A percentile compares a stretch with the other conserved stretches of the same genome.
Evolutionary conservation across 768 basidiomycete species (phyloP).

Genomic region (Ramaria rubella): DNA sequence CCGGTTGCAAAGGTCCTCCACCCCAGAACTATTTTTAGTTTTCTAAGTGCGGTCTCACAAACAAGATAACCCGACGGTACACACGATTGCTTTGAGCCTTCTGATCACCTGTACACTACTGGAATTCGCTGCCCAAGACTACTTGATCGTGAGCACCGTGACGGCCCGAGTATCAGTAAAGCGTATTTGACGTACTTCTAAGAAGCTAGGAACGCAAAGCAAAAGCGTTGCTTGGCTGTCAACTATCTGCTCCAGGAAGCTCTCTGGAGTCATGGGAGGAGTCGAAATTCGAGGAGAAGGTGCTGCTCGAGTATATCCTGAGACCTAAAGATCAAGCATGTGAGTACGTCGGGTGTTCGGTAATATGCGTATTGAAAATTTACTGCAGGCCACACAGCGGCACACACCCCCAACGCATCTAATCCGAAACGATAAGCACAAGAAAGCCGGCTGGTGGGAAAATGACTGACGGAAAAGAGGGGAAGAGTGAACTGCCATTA

Average conservation of each 20-base stretch:
- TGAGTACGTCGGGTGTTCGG: neutral
- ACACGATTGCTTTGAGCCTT: slow-evolving; percentile 9
- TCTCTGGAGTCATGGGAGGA: slow-evolving; percentile 11
- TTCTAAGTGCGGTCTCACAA: neutral
- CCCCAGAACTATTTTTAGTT: slow-evolving; percentile 11
- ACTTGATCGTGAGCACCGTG: neutral
- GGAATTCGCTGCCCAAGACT: slow-evolving; percentile 11
- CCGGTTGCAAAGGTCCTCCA: slow-evolving; percentile 12
- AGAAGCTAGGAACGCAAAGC: slow-evolving; percentile 14
- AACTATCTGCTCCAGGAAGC: slow-evolving; percentile 8
- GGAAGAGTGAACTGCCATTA: neutral
- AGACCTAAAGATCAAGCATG: neutral
- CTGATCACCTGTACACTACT: slow-evolving; percentile 6
- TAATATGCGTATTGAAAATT: neutral
- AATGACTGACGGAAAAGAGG: no score
- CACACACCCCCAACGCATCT: neutral
- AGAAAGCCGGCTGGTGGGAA: neutral
- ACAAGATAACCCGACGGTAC: neutral
- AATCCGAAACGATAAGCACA: no score
- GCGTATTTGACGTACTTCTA: slow-evolving; percentile 5
- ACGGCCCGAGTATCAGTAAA: no score
- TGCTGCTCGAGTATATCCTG: neutral
- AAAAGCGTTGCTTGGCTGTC: neutral
- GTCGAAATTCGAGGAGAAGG: slow-evolving; percentile 12
- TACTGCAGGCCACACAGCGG: neutral